A percentile compares a stretch with the other conserved stretches of the same genome.
phyloP scores from a whole-genome alignment of 345 rosid species.

The Odontarrhena argentea region DNA sequence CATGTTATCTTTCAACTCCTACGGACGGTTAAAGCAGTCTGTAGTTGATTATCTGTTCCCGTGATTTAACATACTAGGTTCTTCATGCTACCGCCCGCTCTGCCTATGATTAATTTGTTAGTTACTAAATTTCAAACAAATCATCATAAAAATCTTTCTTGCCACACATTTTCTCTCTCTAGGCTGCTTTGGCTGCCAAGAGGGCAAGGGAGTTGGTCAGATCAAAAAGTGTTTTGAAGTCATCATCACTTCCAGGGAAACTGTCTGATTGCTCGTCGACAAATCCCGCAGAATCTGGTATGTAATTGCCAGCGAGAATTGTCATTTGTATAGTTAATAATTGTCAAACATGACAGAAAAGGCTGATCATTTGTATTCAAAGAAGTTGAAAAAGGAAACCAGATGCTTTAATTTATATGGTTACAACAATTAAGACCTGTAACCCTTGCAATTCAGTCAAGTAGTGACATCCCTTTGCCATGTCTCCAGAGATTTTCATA shows the following conservation, averaged over 20 bases:
- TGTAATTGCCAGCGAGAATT: conserved; percentile 17
- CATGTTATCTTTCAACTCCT: background rate
- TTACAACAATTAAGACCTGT: background rate
- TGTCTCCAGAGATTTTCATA: conserved; percentile 80
- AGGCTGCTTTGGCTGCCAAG: conserved; percentile 99
- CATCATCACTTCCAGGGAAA: conserved; percentile 98
- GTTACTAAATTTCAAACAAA: conserved; percentile 21
- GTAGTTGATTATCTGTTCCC: background rate
- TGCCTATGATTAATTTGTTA: background rate
- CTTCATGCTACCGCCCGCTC: background rate
- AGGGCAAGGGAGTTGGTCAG: conserved; percentile 96
- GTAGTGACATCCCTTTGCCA: conserved; percentile 28
- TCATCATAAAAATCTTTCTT: conserved; percentile 18
- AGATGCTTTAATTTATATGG: background rate
- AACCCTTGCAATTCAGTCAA: conserved; percentile 12
- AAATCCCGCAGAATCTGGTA: conserved; percentile 94
- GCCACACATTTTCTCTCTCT: conserved; percentile 29
- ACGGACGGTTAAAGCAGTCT: conserved; percentile 5
- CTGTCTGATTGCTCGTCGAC: conserved; percentile 94
- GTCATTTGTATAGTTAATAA: conserved; percentile 1
- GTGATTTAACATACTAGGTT: background rate
- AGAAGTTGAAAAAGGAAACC: conserved; percentile 4
- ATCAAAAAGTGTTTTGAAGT: conserved; percentile 80
- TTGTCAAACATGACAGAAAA: conserved; percentile 13
- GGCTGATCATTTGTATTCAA: background rate